A percentile compares a stretch with the other conserved stretches of the same genome.
phyloP scores from a whole-genome alignment of 2,329 filamentous ascomycete species.

The Coniochaeta hoffmannii region DNA sequence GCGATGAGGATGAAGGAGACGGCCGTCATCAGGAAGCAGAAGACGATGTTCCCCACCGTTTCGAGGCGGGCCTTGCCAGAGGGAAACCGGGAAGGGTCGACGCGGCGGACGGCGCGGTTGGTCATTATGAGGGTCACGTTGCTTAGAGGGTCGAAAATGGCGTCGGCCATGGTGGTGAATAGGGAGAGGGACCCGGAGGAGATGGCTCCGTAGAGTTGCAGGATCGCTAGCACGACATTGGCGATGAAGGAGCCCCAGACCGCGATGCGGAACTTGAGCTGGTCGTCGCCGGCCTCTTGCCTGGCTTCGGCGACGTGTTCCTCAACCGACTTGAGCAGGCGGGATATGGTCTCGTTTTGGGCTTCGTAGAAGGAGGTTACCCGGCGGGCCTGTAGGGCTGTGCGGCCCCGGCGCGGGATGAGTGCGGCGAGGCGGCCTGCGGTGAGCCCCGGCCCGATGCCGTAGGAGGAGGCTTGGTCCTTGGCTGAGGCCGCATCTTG shows the following conservation, averaged over 20 bases:
- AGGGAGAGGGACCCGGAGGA: conserved; percentile 86
- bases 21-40: conserved; percentile 91
- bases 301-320: conserved; percentile 79
- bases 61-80: conserved; percentile 91
- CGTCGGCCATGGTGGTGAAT: conserved; percentile 96
- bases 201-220: conserved; percentile 86
- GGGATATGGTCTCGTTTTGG: conserved; percentile 91
- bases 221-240: conserved; percentile 67
- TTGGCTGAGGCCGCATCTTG: conserved; percentile 10
- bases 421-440: conserved; percentile 15
- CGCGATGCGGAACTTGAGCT: conserved; percentile 64
- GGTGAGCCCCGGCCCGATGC: conserved; percentile 2
- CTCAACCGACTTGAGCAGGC: conserved; percentile 85
- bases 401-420: conserved; percentile 22
- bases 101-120: conserved; percentile 78
- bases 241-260: conserved; percentile 65
- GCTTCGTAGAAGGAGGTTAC: conserved; percentile 78
- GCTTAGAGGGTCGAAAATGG: conserved; percentile 85
- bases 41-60: conserved; percentile 91
- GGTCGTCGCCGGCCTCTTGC: conserved; percentile 73
- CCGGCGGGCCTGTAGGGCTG: conserved; percentile 21
- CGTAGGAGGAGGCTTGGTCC: neutral
- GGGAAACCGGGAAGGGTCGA: conserved; percentile 81
- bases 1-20: conserved; percentile 91
- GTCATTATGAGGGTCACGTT: conserved; percentile 83